Base-by-base conservation (phyloP, 495 filamentous ascomycete genomes). In the Neurospora discreta region DNA sequence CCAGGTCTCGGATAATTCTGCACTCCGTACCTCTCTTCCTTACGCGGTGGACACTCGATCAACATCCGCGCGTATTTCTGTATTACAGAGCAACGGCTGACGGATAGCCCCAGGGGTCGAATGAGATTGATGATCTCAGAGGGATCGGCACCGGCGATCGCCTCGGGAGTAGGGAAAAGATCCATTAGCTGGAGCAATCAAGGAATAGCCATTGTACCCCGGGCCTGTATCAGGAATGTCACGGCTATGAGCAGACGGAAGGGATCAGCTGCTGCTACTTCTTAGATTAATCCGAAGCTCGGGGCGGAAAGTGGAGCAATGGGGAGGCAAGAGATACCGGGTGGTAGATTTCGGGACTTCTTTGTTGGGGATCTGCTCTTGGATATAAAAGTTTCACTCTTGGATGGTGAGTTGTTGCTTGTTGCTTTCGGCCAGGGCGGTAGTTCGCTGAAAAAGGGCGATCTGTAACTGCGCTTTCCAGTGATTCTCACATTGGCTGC, bases 201-300 rank as follows among this genome's bases (percentile, higher is more conserved):
- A 3, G 95, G 95, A 5, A 94, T 86, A 20, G 93, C 92, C n/a
- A 87, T 85, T 18, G 81, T 85, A 33, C 91, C 95, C 0, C 86
- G 83, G 2, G 93, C 97, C 43, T 90, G 86, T 79, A 94, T 97
- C 6, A 98, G 86, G 73, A 97, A 95, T 0, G 92, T 92, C 3
- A 91, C 89, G 16, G 90, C 91, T 52, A 95, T 83, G 16, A 95
- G 86, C 7, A 95, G 84, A 7, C 85, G 86, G 75, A 94, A 93
- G 1, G 93, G 91, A 67, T 90, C 81, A 70, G 84, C 77, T 3
- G 90, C 87, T 52, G 95, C 86, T 73, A 90, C 86, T 81, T 97
- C 94, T 81, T 97, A 94, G 42, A 96, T 87, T 18, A 97, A 84
- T 0, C 94, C 94, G 78, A 96, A 97, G 36, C 76, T 74, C 0